Evolutionary conservation across 2,329 filamentous ascomycete species (phyloP).

Genomic region (Aureobasidium sp.): DNA sequence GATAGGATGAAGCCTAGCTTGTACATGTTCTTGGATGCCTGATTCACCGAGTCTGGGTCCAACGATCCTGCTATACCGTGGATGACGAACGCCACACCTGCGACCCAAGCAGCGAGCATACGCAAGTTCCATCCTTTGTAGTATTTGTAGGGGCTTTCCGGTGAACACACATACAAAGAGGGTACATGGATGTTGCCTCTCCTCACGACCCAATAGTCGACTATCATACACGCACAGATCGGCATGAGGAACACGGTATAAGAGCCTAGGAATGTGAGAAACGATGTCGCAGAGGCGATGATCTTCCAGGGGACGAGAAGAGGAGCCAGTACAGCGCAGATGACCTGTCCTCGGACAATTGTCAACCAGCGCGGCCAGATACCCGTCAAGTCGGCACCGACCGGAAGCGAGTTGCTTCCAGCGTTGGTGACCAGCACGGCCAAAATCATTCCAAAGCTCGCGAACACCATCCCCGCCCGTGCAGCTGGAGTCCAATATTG

Average conservation of each 20-base stretch:
- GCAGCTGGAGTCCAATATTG: slow-evolving; percentile 1
- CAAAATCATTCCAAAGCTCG: neutral
- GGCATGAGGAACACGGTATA: slow-evolving; percentile 2
- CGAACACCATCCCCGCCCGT: neutral
- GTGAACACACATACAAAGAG: neutral
- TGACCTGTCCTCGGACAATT: neutral
- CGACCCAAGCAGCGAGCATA: neutral
- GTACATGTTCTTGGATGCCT: neutral
- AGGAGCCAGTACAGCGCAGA: neutral
- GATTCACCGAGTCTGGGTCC: neutral
- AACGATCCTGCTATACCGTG: neutral
- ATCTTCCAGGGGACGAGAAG: slow-evolving; percentile 7
- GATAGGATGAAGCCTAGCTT: neutral
- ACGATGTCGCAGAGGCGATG: neutral
- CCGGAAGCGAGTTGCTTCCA: neutral
- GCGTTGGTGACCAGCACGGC: neutral
- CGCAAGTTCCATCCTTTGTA: slow-evolving; percentile 5
- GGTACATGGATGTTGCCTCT: neutral
- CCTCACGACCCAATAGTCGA: neutral
- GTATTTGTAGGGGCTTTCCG: neutral
- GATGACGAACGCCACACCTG: neutral
- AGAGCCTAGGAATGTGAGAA: neutral
- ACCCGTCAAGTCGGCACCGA: neutral
- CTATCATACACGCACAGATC: neutral
- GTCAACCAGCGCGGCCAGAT: slow-evolving; percentile 3